Base-by-base conservation (phyloP, 495 filamentous ascomycete genomes). In the Podospora sp. region DNA sequence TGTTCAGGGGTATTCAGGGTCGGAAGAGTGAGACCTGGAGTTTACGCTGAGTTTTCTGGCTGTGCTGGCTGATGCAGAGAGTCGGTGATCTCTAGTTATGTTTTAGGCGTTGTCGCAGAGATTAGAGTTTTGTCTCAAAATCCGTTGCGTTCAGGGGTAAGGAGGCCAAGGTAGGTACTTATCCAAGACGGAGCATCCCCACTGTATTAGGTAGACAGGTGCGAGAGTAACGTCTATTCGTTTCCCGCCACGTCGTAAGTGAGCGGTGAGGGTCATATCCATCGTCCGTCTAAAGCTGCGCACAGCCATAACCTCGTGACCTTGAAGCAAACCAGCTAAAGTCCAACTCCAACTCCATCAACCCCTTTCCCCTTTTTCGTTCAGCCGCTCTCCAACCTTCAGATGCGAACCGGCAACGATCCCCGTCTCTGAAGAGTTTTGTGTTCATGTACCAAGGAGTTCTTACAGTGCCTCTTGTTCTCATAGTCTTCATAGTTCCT, bases 401-500 rank as follows among this genome's bases (percentile, higher is more conserved):
- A 76, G 36, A 75, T 75, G 6, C 72, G 49, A 33, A 75, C 72
- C 4, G 74, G 72, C 24, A 65, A 8, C 1, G 72, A 70, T 12
- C 68, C 65, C n/a, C 60, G 53, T 59, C 66, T 66, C 22, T 29
- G 35, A 40, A 71, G 26, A 8, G 29, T 33, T 4, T 33, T 6
- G 24, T 72, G 61, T 24, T 68, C 73, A 9, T 62, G 22, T 59
- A 80, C 76, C 40, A 83, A 67, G 35, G 76, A 72, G 68, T 83
- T 79, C 62, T 74, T 67, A 69, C 79, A 83, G 14, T 68, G 68
- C n/a, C 68, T 63, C 21, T 60, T 60, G 6, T 65, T 58, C 21
- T 70, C 55, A 9, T 82, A 77, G 33, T 81, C 77, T 18, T 73
- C 71, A 16, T 89, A 65, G 68, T 91, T 91, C 22, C 71, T 58